A percentile compares a stretch with the other conserved stretches of the same genome.
Evolutionary conservation across 345 rosid genomes (phyloP).

Genomic region (Citrus reticulata): DNA sequence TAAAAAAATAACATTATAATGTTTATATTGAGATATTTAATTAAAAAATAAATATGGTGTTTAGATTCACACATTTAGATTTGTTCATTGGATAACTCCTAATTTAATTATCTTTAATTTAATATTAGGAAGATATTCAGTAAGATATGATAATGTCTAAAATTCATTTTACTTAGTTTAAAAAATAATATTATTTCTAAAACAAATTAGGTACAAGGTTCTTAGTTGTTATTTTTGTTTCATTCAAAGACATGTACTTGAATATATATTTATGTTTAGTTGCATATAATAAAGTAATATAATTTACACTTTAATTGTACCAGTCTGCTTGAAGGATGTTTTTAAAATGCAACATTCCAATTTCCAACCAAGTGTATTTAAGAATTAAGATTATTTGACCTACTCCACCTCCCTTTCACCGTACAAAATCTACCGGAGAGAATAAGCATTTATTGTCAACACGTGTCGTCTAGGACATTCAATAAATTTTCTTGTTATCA

Average conservation of each 20-base stretch:
- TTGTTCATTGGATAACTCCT: too few species aligned
- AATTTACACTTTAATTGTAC: neutral
- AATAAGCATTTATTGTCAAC: neutral
- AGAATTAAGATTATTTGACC: neutral
- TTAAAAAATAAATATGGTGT: too few species aligned
- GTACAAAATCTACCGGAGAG: neutral
- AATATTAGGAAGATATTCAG: too few species aligned
- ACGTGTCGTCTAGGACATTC: neutral
- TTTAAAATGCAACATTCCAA: neutral
- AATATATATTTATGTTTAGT: neutral
- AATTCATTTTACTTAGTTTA: too few species aligned
- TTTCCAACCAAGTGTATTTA: too few species aligned
- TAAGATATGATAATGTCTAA: too few species aligned
- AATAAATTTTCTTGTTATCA: neutral
- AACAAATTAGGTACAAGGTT: too few species aligned
- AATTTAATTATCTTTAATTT: too few species aligned
- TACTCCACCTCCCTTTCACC: neutral
- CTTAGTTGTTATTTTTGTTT: neutral
- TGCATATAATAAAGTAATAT: neutral
- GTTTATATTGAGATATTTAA: too few species aligned
- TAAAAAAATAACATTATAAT: too few species aligned
- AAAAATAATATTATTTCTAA: too few species aligned
- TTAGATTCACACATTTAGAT: too few species aligned
- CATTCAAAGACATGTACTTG: neutral
- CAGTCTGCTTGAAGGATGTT: neutral